phyloP scores from a whole-genome alignment of 2,329 filamentous ascomycete species.

The Scedosporium apiospermum region DNA sequence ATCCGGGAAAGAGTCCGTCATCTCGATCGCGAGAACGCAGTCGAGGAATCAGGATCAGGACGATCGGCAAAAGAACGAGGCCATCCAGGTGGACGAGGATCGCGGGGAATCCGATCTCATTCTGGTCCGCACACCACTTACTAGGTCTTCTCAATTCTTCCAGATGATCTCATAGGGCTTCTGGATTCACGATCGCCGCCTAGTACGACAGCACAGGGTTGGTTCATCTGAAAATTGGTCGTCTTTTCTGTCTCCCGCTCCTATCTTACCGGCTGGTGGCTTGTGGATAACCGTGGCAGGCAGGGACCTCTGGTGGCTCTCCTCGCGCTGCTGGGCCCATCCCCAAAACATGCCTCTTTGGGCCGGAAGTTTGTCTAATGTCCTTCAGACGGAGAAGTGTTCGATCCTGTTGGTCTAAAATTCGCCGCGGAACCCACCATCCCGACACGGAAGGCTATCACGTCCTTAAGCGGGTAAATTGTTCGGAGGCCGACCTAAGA shows the following conservation, averaged over 20 bases:
- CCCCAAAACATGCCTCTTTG: not conserved
- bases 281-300: not conserved
- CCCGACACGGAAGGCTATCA: not conserved
- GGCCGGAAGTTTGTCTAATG: not conserved
- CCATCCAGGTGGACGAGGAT: not conserved
- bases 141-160: not conserved
- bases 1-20: not conserved
- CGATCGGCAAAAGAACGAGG: not conserved
- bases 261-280: not conserved
- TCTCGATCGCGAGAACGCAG: not conserved
- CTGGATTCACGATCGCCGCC: not conserved
- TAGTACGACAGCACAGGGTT: not conserved
- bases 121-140: not conserved
- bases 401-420: not conserved
- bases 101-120: not conserved
- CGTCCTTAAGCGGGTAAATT: conserved; percentile 4
- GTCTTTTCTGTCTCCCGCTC: not conserved
- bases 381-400: not conserved
- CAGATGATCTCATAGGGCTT: not conserved
- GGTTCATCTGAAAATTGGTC: not conserved
- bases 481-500: not conserved
- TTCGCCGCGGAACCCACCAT: not conserved
- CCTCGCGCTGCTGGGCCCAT: not conserved
- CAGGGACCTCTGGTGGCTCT: not conserved
- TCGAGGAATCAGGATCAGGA: not conserved